phyloP scores from a whole-genome alignment of 805 yeast genomes.

The Candida corydali region DNA sequence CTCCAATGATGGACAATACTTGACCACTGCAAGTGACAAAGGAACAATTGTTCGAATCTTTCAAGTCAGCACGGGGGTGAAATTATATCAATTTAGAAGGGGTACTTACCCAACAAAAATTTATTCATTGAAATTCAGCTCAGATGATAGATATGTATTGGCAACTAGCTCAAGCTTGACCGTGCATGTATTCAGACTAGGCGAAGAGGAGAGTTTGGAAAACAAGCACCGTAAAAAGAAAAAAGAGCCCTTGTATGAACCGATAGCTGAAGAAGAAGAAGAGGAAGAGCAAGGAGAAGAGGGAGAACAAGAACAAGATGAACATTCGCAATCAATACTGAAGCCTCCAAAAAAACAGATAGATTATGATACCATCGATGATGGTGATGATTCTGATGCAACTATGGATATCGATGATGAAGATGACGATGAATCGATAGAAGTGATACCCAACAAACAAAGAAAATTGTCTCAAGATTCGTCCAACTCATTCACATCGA shows the following conservation, averaged over 20 bases:
- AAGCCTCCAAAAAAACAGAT: constrained; percentile 8
- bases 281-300: constrained; percentile 17
- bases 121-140: constrained; percentile 70
- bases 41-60: constrained; percentile 90
- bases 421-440: constrained; percentile 24
- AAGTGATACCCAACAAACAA: constrained; percentile 24
- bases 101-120: constrained; percentile 85
- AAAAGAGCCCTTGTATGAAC: constrained; percentile 7
- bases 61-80: constrained; percentile 57
- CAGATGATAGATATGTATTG: constrained; percentile 64
- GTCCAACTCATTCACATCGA: constrained; percentile 29
- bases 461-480: constrained; percentile 39
- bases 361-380: constrained; percentile 18
- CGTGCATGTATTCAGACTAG: constrained; percentile 83
- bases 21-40: constrained; percentile 86
- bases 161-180: constrained; percentile 90
- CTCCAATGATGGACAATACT: constrained; percentile 68
- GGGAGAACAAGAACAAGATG: neutral
- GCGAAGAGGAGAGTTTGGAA: constrained; percentile 43
- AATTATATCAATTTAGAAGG: constrained; percentile 70
- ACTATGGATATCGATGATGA: constrained; percentile 21
- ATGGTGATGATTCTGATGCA: constrained; percentile 22
- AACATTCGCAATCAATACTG: constrained; percentile 1
- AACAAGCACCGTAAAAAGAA: constrained; percentile 31
- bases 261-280: constrained; percentile 22